A percentile compares a stretch with the other conserved stretches of the same genome.
phyloP scores from a whole-genome alignment of 176 grass and related monocot species.

The Triticum turgidum region DNA sequence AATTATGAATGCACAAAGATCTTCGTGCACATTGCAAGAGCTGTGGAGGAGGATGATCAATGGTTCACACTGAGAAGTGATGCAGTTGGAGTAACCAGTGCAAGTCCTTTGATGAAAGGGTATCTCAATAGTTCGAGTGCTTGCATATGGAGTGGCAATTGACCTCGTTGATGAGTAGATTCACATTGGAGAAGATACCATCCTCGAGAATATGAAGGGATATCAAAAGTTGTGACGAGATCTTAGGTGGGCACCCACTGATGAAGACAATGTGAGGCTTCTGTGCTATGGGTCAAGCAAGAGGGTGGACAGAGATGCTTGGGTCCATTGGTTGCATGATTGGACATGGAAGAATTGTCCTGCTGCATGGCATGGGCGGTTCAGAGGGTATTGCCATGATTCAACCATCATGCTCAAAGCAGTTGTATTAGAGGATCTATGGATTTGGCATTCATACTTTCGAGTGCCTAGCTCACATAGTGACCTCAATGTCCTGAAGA shows the following conservation, averaged over 20 bases:
- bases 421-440: not conserved
- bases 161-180: not conserved
- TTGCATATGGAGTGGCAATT: not conserved
- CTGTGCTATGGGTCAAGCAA: not conserved
- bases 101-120: not conserved
- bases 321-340: not conserved
- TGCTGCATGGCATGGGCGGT: not conserved
- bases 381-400: not conserved
- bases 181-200: not conserved
- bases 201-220: not conserved
- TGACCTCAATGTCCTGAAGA: not conserved
- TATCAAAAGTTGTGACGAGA: not conserved
- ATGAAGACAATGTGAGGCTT: not conserved
- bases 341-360: not conserved
- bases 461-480: not conserved
- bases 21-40: not conserved
- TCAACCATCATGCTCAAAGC: no score
- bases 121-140: not conserved
- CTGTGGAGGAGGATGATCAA: not conserved
- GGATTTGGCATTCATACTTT: not conserved
- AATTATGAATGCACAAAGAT: not conserved
- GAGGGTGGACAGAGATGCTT: not conserved
- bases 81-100: not conserved
- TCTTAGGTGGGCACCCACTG: not conserved
- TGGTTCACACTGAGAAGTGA: not conserved